Evolutionary conservation across 1,139 yeast species (phyloP).

Genomic region (Magnusiomyces fungicola): DNA sequence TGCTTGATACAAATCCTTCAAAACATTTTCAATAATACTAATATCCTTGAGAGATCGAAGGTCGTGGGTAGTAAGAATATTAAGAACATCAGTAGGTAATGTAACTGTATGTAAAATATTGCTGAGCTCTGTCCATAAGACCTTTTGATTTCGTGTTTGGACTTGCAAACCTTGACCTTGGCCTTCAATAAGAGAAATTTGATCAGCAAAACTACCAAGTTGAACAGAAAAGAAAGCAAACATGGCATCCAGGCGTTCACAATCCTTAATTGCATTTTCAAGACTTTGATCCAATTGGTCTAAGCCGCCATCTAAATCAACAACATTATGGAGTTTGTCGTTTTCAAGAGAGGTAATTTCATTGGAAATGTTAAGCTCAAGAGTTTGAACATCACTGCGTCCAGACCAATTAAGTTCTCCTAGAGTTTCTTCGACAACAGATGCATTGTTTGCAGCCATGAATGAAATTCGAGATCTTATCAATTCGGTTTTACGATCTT

Average conservation of each 20-base stretch:
- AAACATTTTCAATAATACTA: slow-evolving; percentile 47
- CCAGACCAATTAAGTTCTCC: slow-evolving; percentile 72
- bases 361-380: slow-evolving; percentile 49
- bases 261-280: slow-evolving; percentile 47
- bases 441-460: slow-evolving; percentile 17
- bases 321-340: slow-evolving; percentile 42
- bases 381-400: slow-evolving; percentile 50
- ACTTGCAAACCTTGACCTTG: slow-evolving; percentile 82
- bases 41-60: slow-evolving; percentile 45
- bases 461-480: slow-evolving; percentile 4
- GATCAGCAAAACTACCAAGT: slow-evolving; percentile 54
- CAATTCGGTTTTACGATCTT: neutral
- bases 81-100: slow-evolving; percentile 50
- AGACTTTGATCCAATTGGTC: slow-evolving; percentile 42
- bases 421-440: slow-evolving; percentile 53
- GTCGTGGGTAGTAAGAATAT: slow-evolving; percentile 41
- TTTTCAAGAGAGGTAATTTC: slow-evolving; percentile 47
- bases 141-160: slow-evolving; percentile 71
- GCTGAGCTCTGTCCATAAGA: slow-evolving; percentile 60
- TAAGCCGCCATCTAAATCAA: slow-evolving; percentile 38
- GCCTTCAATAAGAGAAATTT: slow-evolving; percentile 62
- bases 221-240: slow-evolving; percentile 53
- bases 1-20: slow-evolving; percentile 59
- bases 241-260: slow-evolving; percentile 54
- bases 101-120: slow-evolving; percentile 64